phyloP scores from a whole-genome alignment of 1,139 yeast genomes.

The Candida labiduridarum region DNA sequence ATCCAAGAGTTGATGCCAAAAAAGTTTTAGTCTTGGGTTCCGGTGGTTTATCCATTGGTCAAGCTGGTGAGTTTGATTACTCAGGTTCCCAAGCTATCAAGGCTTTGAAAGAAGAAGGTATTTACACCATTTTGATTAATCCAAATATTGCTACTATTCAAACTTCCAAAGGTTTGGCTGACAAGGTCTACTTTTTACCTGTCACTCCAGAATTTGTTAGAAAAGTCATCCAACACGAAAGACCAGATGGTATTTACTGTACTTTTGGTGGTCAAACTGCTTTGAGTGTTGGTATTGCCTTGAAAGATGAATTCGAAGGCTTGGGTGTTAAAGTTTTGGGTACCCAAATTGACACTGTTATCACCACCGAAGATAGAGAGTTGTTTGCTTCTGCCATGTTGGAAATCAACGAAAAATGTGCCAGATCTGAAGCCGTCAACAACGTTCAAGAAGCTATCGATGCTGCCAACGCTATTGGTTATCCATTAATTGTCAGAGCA shows the following conservation, averaged over 20 bases:
- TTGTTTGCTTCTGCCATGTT: constrained; percentile 91
- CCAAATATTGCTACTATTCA: constrained; percentile 98
- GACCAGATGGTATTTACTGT: constrained; percentile 91
- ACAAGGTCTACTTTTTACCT: constrained; percentile 91
- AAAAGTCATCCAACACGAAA: constrained; percentile 91
- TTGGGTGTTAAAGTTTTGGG: constrained; percentile 94
- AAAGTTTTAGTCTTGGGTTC: constrained; percentile 94
- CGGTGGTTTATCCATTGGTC: constrained; percentile 97
- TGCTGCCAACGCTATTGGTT: constrained; percentile 87
- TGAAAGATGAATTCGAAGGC: constrained; percentile 92
- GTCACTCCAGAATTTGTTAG: constrained; percentile 96
- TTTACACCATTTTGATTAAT: constrained; percentile 82
- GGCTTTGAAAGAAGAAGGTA: constrained; percentile 90
- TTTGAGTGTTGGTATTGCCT: constrained; percentile 90
- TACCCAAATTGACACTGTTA: constrained; percentile 92
- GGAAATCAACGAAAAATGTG: constrained; percentile 92
- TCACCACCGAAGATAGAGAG: constrained; percentile 97
- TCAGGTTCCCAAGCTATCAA: constrained; percentile 98
- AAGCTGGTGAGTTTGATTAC: constrained; percentile 98
- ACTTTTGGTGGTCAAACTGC: constrained; percentile 99
- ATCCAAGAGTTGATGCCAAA: constrained; percentile 70
- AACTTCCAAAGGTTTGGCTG: constrained; percentile 94
- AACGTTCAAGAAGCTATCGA: constrained; percentile 88
- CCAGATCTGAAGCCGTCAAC: constrained; percentile 93
- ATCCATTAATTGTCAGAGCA: constrained; percentile 96